phyloP scores from a whole-genome alignment of 768 basidiomycete genomes.

The Boletus coccyginus region DNA sequence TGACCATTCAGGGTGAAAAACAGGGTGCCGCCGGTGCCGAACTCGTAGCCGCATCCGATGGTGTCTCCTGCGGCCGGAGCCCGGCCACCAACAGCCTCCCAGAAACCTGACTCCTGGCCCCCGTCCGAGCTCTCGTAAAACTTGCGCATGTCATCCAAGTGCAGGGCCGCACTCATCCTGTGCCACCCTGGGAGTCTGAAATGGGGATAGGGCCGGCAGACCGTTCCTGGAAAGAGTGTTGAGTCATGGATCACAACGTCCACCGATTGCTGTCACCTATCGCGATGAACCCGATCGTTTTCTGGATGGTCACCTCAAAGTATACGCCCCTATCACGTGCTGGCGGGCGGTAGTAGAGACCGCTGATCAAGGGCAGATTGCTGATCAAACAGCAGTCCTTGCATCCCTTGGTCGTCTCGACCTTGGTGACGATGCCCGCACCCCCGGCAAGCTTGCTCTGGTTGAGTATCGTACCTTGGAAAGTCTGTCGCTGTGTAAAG shows the following conservation, averaged over 20 bases:
- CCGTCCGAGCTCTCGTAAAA: conserved; percentile 70
- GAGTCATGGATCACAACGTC: neutral
- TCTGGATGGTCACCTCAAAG: conserved; percentile 56
- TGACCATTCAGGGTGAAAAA: conserved; percentile 60
- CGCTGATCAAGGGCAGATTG: conserved; percentile 57
- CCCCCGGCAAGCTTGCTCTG: conserved; percentile 32
- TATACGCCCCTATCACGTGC: conserved; percentile 51
- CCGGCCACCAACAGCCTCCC: conserved; percentile 24
- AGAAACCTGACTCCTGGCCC: conserved; percentile 50
- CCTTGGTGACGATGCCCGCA: conserved; percentile 31
- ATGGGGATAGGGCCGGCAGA: conserved; percentile 61
- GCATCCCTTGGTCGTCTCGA: conserved; percentile 43
- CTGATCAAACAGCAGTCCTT: conserved; percentile 55
- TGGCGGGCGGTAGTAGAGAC: conserved; percentile 54
- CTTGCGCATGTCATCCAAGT: conserved; percentile 70
- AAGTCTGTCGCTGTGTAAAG: conserved; percentile 24
- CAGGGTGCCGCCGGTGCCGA: conserved; percentile 40
- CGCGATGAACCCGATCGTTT: conserved; percentile 58
- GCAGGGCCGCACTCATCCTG: conserved; percentile 58
- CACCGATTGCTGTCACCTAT: conserved; percentile 42
- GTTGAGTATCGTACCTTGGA: conserved; percentile 41
- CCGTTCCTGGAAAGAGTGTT: conserved; percentile 44
- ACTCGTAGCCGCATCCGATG: conserved; percentile 65
- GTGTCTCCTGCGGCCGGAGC: conserved; percentile 45
- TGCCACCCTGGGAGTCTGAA: conserved; percentile 76